These are phyloP conservation scores for Marchantia polymorpha DNA, from an alignment of 225 moss, liverwort and hornwort species.

Conservation along the genomic window DNA sequence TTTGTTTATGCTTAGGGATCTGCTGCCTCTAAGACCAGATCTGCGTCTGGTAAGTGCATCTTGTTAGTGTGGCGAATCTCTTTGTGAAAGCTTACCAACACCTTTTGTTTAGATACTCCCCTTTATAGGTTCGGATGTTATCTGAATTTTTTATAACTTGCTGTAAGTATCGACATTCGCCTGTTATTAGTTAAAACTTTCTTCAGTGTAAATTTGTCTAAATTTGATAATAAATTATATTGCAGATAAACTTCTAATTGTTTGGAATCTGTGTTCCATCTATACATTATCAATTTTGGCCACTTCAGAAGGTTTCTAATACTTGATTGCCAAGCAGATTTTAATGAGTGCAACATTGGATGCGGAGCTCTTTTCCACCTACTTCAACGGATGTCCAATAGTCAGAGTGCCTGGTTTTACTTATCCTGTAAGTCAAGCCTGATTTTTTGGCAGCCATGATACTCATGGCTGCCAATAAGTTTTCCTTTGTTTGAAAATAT, in stretches of 20 bases:
- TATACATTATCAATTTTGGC: not conserved
- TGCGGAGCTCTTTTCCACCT: conserved; percentile 77
- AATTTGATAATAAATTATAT: too few species aligned
- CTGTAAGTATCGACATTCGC: not conserved
- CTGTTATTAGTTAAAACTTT: too few species aligned
- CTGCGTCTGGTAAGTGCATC: conserved; percentile 72
- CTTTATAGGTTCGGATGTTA: not conserved
- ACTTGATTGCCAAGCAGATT: conserved; percentile 47
- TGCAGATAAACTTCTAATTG: too few species aligned
- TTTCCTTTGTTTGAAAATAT: too few species aligned
- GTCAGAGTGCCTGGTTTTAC: conserved; percentile 94
- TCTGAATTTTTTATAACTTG: not conserved
- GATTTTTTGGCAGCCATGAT: too few species aligned
- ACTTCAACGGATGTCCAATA: conserved; percentile 79
- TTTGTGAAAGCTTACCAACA: not conserved
- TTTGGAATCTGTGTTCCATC: too few species aligned
- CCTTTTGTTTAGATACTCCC: too few species aligned
- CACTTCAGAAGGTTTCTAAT: not conserved
- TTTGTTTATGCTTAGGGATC: conserved; percentile 58
- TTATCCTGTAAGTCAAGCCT: conserved; percentile 66
- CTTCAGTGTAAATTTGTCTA: too few species aligned
- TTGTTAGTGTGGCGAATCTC: not conserved
- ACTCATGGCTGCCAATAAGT: too few species aligned
- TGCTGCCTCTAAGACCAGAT: conserved; percentile 76
- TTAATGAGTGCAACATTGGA: conserved; percentile 99